Percentiles rank a stretch among this genome's conserved stretches.
phyloP scores from a whole-genome alignment of 2,329 filamentous ascomycete genomes.

The Ophiosphaerella narmari region DNA sequence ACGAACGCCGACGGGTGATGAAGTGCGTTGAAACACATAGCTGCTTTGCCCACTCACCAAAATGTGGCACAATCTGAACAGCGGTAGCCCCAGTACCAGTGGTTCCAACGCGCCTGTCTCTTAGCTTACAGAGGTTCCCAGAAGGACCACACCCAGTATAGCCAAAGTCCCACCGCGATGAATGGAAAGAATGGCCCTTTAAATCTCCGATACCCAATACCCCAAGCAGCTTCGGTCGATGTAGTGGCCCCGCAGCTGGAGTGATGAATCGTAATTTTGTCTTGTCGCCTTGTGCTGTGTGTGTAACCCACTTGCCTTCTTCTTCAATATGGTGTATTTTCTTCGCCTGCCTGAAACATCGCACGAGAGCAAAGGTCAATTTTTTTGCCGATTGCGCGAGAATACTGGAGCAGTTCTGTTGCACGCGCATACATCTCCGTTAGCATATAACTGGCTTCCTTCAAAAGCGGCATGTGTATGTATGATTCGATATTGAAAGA shows the following conservation, averaged over 20 bases:
- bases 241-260: slow-evolving; percentile 33
- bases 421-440: slow-evolving; percentile 54
- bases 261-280: slow-evolving; percentile 37
- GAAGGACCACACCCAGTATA: slow-evolving; percentile 28
- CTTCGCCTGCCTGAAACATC: slow-evolving; percentile 54
- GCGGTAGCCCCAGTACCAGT: slow-evolving; percentile 42
- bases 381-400: slow-evolving; percentile 50
- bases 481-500: slow-evolving; percentile 26
- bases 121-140: slow-evolving; percentile 38
- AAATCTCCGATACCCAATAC: slow-evolving; percentile 21
- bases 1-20: slow-evolving; percentile 49
- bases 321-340: slow-evolving; percentile 55
- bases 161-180: slow-evolving; percentile 32
- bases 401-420: slow-evolving; percentile 54
- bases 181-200: slow-evolving; percentile 36
- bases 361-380: slow-evolving; percentile 50
- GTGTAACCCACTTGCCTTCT: slow-evolving; percentile 35
- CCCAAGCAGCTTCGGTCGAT: slow-evolving; percentile 45
- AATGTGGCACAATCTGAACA: slow-evolving; percentile 42
- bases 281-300: slow-evolving; percentile 26
- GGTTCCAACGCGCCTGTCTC: slow-evolving; percentile 40
- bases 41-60: slow-evolving; percentile 54
- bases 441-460: slow-evolving; percentile 56
- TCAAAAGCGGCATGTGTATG: slow-evolving; percentile 35
- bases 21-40: slow-evolving; percentile 62